These are phyloP conservation scores for Acrocalymma vagum DNA, from an alignment of 2,329 filamentous ascomycete genomes.

Conservation along the genomic window DNA sequence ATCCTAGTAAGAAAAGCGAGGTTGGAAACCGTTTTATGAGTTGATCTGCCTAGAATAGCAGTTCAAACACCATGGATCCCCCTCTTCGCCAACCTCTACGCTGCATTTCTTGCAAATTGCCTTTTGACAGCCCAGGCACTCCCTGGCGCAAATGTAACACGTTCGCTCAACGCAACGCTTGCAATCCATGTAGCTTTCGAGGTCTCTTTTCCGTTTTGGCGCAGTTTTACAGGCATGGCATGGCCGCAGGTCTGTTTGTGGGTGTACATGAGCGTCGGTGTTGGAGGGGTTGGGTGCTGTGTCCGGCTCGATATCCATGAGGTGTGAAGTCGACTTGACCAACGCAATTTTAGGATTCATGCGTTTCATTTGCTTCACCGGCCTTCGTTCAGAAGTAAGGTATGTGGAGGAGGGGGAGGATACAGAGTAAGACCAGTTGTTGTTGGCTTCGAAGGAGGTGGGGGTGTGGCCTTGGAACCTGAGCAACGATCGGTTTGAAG, in stretches of 20 bases:
- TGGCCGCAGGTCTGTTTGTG: constrained; percentile 48
- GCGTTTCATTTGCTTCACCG: constrained; percentile 41
- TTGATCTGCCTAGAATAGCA: constrained; percentile 53
- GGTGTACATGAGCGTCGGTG: constrained; percentile 9
- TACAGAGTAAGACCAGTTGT: constrained; percentile 17
- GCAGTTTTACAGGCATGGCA: constrained; percentile 75
- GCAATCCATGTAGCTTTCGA: constrained; percentile 73
- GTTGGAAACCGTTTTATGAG: constrained; percentile 15
- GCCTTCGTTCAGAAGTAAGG: constrained; percentile 30
- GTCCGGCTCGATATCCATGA: constrained; percentile 40
- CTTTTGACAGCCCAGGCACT: constrained; percentile 63
- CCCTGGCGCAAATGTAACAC: constrained; percentile 74
- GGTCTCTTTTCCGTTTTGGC: constrained; percentile 70
- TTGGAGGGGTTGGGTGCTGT: constrained; percentile 7
- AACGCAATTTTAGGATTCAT: constrained; percentile 28
- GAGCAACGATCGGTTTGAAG: constrained; percentile 14
- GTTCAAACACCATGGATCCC: constrained; percentile 72
- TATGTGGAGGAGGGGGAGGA: constrained; percentile 12
- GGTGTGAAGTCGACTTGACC: constrained; percentile 38
- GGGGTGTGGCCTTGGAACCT: constrained; percentile 21
- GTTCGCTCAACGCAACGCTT: constrained; percentile 68
- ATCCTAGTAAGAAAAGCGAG: no score
- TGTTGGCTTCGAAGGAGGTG: constrained; percentile 22
- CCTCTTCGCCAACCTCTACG: constrained; percentile 69
- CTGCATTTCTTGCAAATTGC: constrained; percentile 74